Percentiles rank a stretch among this genome's conserved stretches.
Conservation (phyloP, 371 early-diverging fungal genomes). For the Capniomyces stellatus region DNA sequence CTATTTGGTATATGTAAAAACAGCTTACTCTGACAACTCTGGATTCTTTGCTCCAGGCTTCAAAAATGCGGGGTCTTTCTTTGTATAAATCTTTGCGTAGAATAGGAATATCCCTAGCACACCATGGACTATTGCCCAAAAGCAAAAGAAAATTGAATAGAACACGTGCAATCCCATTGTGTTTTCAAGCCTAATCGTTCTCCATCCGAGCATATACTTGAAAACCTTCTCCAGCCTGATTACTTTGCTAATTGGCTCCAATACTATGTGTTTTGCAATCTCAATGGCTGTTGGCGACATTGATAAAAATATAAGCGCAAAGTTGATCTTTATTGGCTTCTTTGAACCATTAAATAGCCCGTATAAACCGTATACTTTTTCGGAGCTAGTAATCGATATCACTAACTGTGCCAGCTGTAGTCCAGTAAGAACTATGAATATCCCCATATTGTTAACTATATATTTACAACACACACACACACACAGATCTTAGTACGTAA, state of each 20-base stretch:
- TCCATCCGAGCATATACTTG: conserved; percentile 12
- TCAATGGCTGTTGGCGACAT: conserved; percentile 25
- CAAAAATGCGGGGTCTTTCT: too few relatives aligned
- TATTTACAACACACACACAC: too few relatives aligned
- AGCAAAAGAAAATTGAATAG: conserved; percentile 33
- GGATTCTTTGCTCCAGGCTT: too few relatives aligned
- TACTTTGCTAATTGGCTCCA: conserved; percentile 5
- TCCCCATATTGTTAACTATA: too few relatives aligned
- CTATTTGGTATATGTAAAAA: too few relatives aligned
- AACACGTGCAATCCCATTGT: conserved; percentile 51
- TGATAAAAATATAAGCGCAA: conserved; percentile 20
- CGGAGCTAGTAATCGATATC: too few relatives aligned
- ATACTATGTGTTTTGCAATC: conserved; percentile 29
- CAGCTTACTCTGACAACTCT: too few relatives aligned
- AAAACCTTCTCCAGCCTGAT: background rate
- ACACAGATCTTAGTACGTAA: too few relatives aligned
- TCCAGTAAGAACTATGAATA: too few relatives aligned
- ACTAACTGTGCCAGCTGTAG: too few relatives aligned
- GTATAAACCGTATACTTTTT: too few relatives aligned
- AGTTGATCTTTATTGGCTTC: conserved; percentile 8
- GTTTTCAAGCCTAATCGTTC: conserved; percentile 40
- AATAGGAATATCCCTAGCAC: background rate
- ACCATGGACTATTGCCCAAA: conserved; percentile 37
- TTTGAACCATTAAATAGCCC: too few relatives aligned
- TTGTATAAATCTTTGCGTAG: background rate